Base-by-base conservation (phyloP, 2,329 filamentous ascomycete genomes). In the Geoglossum cookeanum region DNA sequence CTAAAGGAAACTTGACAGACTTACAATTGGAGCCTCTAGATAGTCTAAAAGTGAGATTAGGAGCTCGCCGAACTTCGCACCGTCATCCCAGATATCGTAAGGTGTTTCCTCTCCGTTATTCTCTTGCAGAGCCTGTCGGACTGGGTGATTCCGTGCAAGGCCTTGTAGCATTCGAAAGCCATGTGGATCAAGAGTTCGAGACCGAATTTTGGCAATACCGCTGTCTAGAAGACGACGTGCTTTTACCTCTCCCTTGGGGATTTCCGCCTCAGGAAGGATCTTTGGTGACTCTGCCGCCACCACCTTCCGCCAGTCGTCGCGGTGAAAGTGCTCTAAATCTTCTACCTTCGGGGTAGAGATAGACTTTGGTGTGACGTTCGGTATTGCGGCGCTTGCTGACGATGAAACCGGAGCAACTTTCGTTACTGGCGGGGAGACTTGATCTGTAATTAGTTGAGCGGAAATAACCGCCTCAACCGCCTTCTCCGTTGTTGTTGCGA, bases 331-430 rank as follows among this genome's bases (percentile, higher is more conserved):
- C 33, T 52, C 48, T 33, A 13, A 27, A 11, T 32, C 48, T 4
- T 32, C 48, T 13, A 52, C 27, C 13, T 33, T 9, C 6, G 48
- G 27, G n/a, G 22, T 15, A 33, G 29, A n/a, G 13, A n/a, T 29
- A 7, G 29, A 22, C 7, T 52, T 52, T n/a, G 29, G 27, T 3
- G 15, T 33, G 6, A 8, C 7, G 7, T 27, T 22, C 4, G 4
- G 71, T 71, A 54, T 70, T 67, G 9, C 64, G 63, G 29, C 70
- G 9, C 15, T 30, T 52, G 29, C 27, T 6, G 15, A 15, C 6
- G 15, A 33, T 52, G 48, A 29, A n/a, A 29, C 27, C 29, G 48
- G 48, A 4, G 32, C 13, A 3, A 4, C 15, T 13, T 52, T 33
- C 27, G 48, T 27, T n/a, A 22, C 13, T 7, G 32, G 6, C 11